Conservation (phyloP, 169 alveolate species). For the Plasmodium inui region DNA sequence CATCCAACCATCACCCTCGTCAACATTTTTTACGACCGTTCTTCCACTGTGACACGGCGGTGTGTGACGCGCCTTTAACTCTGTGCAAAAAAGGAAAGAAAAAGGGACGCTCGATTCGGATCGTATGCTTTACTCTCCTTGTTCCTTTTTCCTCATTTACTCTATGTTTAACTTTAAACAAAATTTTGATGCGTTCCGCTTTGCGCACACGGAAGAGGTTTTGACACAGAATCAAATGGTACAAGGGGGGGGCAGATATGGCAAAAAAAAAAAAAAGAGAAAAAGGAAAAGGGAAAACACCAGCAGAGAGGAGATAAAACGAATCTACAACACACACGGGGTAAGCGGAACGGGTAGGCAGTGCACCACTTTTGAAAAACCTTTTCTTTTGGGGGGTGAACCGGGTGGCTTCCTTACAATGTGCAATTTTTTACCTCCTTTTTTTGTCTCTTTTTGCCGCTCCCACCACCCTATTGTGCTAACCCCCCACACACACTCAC, state of each 20-base stretch:
- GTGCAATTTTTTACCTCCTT: too few relatives aligned
- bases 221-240: not conserved
- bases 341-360: not conserved
- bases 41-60: not conserved
- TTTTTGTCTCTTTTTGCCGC: not conserved
- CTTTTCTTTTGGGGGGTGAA: not conserved
- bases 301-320: not conserved
- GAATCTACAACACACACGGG: not conserved
- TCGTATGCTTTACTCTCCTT: not conserved
- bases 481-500: not conserved
- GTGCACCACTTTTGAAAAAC: not conserved
- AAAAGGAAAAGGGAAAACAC: not conserved
- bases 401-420: too few relatives aligned
- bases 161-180: slow-evolving; percentile 20
- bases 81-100: not conserved
- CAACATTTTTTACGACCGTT: not conserved
- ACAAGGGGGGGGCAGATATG: not conserved
- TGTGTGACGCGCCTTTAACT: not conserved
- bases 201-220: not conserved
- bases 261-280: not conserved
- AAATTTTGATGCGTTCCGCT: slow-evolving; percentile 4
- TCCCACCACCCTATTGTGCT: not conserved
- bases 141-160: not conserved
- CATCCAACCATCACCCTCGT: not conserved
- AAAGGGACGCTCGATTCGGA: not conserved